Evolutionary conservation across 345 rosid genomes (phyloP), one percentile per base, ranked within the genome.

Genomic region (Arabidopsis arenosa): DNA sequence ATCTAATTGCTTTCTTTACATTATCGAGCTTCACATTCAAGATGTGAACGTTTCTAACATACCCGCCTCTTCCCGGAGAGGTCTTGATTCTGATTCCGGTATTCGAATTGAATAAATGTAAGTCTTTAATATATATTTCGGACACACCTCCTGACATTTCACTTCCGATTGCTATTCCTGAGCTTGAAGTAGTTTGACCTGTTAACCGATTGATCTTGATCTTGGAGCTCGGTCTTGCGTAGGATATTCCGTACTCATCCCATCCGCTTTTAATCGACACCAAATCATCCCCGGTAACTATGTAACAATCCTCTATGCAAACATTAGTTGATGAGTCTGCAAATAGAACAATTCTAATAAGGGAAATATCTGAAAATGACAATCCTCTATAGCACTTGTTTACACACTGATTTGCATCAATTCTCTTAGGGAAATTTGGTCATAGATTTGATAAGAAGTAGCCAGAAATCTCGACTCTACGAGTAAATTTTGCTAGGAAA

Each of bases 71-170:
- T 66, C 97, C 99, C 0, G 93, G 89, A 63, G 99, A 83, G 18
- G 97, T 92, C 83, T 95, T 95, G 78, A 95, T 84, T 73, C 87
- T 83, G 17, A 95, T 85, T 43, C 86, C 99, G 0, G 85, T 84
- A 17, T 63, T 85, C 11, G 99, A 83, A 72, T 88, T 78, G 82
- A 82, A 89, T 52, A 95, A 70, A 35, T 53, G 69, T 30, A 95
- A 73, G 72, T 90, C 81, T 80, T 87, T 82, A 26, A 89, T 96
- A 26, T 81, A 83, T 64, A 95, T 86, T 63, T 89, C 93, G 0
- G 97, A 92, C 44, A 95, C 93, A 21, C 97, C 99, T 41, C 99
- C 99, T 13, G 99, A 95, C 99, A 92, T 95, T 81, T 95, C 97
- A 17, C 99, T 95, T 63, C 99, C 99, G 2, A 95, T 89, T 2